Evolutionary conservation across 164 flowering plant species (phyloP).

Genomic region (Piper longum): DNA sequence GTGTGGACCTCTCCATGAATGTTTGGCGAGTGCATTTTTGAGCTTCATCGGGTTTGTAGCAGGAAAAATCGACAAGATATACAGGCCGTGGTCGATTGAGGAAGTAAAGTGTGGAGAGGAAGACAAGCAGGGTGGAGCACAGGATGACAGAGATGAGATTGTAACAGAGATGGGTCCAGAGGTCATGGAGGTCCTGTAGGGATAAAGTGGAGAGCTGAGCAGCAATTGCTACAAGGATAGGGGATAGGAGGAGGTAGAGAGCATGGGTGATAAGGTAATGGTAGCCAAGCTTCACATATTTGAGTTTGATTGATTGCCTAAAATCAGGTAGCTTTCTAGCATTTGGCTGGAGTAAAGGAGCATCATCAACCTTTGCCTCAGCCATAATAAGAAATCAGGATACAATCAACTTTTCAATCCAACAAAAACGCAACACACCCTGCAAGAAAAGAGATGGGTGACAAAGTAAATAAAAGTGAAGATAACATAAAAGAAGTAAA

Average conservation of each 20-base stretch:
- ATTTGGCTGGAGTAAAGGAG: conserved; percentile 14
- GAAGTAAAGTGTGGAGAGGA: conserved; percentile 47
- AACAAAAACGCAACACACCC: too few relatives aligned
- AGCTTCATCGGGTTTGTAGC: too few relatives aligned
- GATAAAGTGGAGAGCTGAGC: too few relatives aligned
- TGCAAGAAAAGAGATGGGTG: too few relatives aligned
- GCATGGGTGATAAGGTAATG: conserved; percentile 52
- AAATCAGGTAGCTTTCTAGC: conserved; percentile 32
- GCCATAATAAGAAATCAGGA: conserved; percentile 20
- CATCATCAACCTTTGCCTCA: conserved; percentile 17
- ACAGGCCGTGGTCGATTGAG: conserved; percentile 56
- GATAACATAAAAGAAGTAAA: too few relatives aligned
- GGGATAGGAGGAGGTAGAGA: conserved; percentile 39
- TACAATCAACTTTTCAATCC: neutral
- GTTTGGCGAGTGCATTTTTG: too few relatives aligned
- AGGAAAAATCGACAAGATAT: too few relatives aligned
- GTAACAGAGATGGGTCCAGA: conserved; percentile 45
- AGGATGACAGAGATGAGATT: conserved; percentile 39
- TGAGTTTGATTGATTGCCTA: conserved; percentile 36
- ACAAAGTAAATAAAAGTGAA: too few relatives aligned
- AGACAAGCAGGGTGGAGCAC: conserved; percentile 47
- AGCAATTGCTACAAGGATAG: conserved; percentile 18
- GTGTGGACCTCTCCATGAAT: too few relatives aligned
- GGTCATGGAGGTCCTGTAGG: conserved; percentile 23
- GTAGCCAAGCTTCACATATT: conserved; percentile 60